Percentiles rank a stretch among this genome's conserved stretches.
phyloP scores from a whole-genome alignment of 2,329 filamentous ascomycete species.

The Fusarium musae region DNA sequence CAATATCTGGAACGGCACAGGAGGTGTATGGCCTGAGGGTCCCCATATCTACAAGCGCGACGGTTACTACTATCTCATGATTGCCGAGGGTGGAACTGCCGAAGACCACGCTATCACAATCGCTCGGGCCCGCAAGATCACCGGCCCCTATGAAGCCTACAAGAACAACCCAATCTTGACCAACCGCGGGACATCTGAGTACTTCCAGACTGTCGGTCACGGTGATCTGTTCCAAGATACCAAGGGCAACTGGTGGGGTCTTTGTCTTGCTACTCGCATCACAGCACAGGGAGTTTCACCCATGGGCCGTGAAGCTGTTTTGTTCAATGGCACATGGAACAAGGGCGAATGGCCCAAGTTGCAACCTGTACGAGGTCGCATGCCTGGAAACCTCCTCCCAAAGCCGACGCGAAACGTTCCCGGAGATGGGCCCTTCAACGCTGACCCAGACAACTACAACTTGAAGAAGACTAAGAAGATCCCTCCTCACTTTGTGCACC shows the following conservation, averaged over 20 bases:
- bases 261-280: conserved; percentile 49
- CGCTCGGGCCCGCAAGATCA: conserved; percentile 48
- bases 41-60: conserved; percentile 61
- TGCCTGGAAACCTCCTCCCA: conserved; percentile 44
- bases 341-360: conserved; percentile 60
- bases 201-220: conserved; percentile 49
- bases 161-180: conserved; percentile 54
- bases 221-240: conserved; percentile 48
- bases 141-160: conserved; percentile 51
- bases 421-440: conserved; percentile 12
- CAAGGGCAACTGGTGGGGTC: conserved; percentile 59
- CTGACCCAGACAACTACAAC: conserved; percentile 15
- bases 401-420: not conserved
- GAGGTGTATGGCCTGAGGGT: conserved; percentile 58
- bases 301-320: conserved; percentile 59
- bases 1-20: conserved; percentile 61
- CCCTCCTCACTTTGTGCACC: conserved; percentile 19
- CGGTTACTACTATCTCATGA: conserved; percentile 57
- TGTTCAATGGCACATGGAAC: conserved; percentile 61
- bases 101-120: conserved; percentile 52
- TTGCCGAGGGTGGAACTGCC: conserved; percentile 58
- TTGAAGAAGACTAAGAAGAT: not conserved
- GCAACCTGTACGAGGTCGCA: conserved; percentile 41
- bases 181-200: conserved; percentile 43
- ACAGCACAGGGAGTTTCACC: conserved; percentile 47